These are phyloP conservation scores for Trichoderma hamatum DNA, from an alignment of 2,329 filamentous ascomycete species.

Conservation along the genomic window DNA sequence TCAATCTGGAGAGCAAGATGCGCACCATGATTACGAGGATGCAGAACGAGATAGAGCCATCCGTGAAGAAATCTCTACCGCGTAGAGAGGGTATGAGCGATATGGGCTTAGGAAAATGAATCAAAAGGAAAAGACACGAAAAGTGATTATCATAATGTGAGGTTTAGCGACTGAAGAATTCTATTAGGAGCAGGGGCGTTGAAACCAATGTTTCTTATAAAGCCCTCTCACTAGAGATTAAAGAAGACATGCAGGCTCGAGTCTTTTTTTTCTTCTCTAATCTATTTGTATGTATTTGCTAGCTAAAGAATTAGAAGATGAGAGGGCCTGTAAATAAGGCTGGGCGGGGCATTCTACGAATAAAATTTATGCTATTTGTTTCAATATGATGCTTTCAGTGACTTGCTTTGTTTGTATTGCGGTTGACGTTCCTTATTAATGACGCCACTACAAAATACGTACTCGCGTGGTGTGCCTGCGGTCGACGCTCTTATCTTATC, in stretches of 20 bases:
- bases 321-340: neutral
- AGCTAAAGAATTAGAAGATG: neutral
- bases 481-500: constrained; percentile 25
- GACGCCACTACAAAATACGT: neutral
- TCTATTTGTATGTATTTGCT: neutral
- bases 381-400: neutral
- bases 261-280: neutral
- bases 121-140: neutral
- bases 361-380: neutral
- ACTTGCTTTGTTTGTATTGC: neutral
- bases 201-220: neutral
- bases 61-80: constrained; percentile 9
- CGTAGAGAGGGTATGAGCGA: neutral
- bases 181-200: constrained; percentile 24
- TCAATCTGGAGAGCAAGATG: neutral
- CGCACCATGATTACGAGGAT: neutral
- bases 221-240: neutral
- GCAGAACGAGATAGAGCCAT: constrained; percentile 1
- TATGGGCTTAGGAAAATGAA: neutral
- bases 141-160: neutral
- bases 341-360: neutral
- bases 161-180: constrained; percentile 21
- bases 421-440: neutral
- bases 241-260: constrained; percentile 15
- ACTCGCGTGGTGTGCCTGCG: constrained; percentile 9